phyloP scores from a whole-genome alignment of 345 rosid genomes.

The Acer saccharum region DNA sequence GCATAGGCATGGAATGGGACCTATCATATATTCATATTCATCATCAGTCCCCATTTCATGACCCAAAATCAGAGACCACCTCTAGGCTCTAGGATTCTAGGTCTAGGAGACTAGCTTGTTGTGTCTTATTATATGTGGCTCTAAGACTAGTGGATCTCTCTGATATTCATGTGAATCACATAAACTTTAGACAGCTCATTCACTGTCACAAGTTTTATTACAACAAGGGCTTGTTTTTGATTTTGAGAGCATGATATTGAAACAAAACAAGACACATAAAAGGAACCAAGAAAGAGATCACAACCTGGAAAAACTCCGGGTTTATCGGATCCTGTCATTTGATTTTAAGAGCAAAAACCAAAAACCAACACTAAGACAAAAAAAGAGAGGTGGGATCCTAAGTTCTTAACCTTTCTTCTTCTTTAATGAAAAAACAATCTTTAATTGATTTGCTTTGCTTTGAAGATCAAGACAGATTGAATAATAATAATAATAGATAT shows the following conservation, averaged over 20 bases:
- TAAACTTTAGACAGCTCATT: too few relatives aligned
- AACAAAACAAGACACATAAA: background rate
- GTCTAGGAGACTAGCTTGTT: conserved; percentile 12
- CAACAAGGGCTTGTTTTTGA: conserved; percentile 24
- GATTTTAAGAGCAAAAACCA: conserved; percentile 6
- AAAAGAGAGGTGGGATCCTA: conserved; percentile 46
- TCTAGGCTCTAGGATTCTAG: background rate
- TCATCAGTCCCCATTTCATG: conserved; percentile 2
- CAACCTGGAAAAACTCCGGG: conserved; percentile 73
- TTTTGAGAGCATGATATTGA: conserved; percentile 2
- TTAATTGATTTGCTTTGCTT: conserved; percentile 41
- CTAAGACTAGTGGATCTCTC: background rate
- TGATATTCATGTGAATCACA: too few relatives aligned
- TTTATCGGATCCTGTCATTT: conserved; percentile 71
- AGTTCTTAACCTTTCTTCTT: conserved; percentile 24
- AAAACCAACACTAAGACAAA: conserved; percentile 24
- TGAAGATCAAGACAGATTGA: conserved; percentile 17
- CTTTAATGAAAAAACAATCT: conserved; percentile 30
- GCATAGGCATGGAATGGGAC: conserved; percentile 26
- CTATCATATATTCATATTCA: conserved; percentile 7
- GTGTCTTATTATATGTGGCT: conserved; percentile 17
- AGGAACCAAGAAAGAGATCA: conserved; percentile 32
- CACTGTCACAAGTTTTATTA: too few relatives aligned
- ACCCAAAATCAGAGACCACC: conserved; percentile 3
- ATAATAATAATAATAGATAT: background rate